Percentiles rank a stretch among this genome's conserved stretches.
Evolutionary conservation across 169 alveolate genomes (phyloP).

Genomic region (Eimeria brunetti): DNA sequence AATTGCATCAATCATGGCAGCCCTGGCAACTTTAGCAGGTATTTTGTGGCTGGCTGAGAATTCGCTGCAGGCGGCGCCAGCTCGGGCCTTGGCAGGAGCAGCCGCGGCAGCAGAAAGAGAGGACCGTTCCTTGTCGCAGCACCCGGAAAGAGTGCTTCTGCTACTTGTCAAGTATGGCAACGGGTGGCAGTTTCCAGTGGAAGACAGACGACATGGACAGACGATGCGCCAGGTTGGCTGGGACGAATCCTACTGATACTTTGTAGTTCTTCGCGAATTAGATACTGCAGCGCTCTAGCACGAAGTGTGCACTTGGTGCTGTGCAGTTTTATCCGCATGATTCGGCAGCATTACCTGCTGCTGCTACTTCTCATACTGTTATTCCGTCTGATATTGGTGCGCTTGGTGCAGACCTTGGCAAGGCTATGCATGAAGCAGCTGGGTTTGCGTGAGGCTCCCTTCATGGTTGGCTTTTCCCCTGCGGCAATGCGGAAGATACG

Average conservation of each 20-base stretch:
- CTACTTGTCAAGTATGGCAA: conserved; percentile 70
- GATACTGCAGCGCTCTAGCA: not conserved
- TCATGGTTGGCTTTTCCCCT: conserved; percentile 71
- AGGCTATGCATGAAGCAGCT: conserved; percentile 81
- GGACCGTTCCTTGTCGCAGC: conserved; percentile 67
- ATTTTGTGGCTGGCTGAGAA: not conserved
- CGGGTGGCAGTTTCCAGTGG: conserved; percentile 80
- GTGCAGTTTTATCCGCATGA: not conserved
- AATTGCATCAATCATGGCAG: not conserved
- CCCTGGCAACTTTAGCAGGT: not conserved
- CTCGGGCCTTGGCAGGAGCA: conserved; percentile 17
- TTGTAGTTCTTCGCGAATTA: not conserved
- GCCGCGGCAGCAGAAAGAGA: conserved; percentile 44
- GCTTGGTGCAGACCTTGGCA: conserved; percentile 67
- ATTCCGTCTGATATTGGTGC: conserved; percentile 13
- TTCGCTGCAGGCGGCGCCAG: conserved; percentile 9
- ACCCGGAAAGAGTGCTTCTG: conserved; percentile 65
- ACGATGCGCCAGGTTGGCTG: conserved; percentile 79
- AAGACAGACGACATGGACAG: conserved; percentile 75
- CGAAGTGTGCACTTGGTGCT: not conserved
- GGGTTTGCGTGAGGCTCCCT: conserved; percentile 73
- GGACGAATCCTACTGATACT: not conserved
- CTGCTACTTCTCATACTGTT: not conserved
- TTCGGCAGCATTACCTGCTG: not conserved
- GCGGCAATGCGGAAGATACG: conserved; percentile 21